These are phyloP conservation scores for Blastobotrys americana DNA, from an alignment of 805 yeast species.

Conservation along the genomic window DNA sequence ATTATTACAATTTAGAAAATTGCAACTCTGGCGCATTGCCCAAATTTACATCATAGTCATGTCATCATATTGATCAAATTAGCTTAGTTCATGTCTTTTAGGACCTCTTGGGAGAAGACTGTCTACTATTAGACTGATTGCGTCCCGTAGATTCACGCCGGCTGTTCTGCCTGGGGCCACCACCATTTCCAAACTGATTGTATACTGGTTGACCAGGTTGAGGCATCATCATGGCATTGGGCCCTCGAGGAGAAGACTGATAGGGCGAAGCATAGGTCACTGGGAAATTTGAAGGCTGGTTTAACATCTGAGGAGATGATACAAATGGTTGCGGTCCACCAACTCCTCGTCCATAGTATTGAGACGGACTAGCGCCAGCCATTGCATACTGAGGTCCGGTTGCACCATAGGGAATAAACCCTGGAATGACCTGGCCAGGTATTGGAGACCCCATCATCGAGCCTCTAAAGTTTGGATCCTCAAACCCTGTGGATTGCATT, in stretches of 20 bases:
- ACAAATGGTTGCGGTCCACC: constrained; percentile 14
- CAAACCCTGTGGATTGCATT: constrained; percentile 15
- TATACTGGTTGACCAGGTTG: not conserved
- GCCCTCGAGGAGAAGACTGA: not conserved
- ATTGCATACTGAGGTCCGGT: constrained; percentile 12
- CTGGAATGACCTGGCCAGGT: constrained; percentile 16
- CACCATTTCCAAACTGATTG: not conserved
- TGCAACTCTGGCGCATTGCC: too few species aligned
- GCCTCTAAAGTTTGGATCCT: constrained; percentile 15
- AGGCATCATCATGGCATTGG: not conserved
- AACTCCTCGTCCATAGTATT: constrained; percentile 16
- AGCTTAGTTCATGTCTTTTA: too few species aligned
- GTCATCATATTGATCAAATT: too few species aligned
- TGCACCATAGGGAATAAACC: constrained; percentile 13
- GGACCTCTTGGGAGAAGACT: not conserved
- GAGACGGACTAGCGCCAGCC: constrained; percentile 14
- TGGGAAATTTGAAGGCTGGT: constrained; percentile 6
- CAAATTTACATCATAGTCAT: too few species aligned
- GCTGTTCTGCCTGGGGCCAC: not conserved
- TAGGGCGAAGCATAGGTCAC: not conserved
- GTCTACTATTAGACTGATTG: not conserved
- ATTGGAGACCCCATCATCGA: constrained; percentile 15
- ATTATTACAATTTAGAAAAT: too few species aligned
- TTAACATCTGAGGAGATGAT: constrained; percentile 11
- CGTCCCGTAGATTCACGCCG: not conserved